A percentile compares a stretch with the other conserved stretches of the same genome.
Evolutionary conservation across 768 basidiomycete species (phyloP).

Genomic region (Rhizopogon sp.): DNA sequence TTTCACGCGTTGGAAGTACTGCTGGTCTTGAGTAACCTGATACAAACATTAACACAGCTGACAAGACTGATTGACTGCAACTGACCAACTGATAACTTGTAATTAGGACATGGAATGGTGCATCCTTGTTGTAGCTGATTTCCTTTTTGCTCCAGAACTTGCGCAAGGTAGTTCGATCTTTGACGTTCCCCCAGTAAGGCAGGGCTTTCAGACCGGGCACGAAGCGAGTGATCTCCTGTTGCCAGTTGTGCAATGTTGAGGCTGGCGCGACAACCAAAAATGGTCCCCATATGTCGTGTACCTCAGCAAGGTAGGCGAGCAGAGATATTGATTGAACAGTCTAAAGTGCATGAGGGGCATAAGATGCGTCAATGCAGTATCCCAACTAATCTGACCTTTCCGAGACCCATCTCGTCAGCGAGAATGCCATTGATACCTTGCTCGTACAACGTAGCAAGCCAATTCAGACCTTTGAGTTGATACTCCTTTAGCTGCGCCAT

Average conservation of each 20-base stretch:
- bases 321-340: slow-evolving; percentile 98
- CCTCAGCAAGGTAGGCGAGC: slow-evolving; percentile 92
- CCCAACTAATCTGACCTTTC: slow-evolving; percentile 49
- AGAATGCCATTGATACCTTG: slow-evolving; percentile 99
- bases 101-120: slow-evolving; percentile 94
- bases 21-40: slow-evolving; percentile 92
- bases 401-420: slow-evolving; percentile 98
- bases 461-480: slow-evolving; percentile 95
- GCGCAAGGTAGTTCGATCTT: slow-evolving; percentile 88
- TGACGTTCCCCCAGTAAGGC: slow-evolving; percentile 98
- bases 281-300: slow-evolving; percentile 98
- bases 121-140: slow-evolving; percentile 90
- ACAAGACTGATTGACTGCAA: slow-evolving; percentile 4
- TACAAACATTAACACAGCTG: slow-evolving; percentile 3
- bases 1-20: slow-evolving; percentile 95
- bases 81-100: slow-evolving; percentile 93
- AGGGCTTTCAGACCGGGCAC: slow-evolving; percentile 90
- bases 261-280: slow-evolving; percentile 97
- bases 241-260: slow-evolving; percentile 98
- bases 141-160: slow-evolving; percentile 99
- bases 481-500: slow-evolving; percentile 98
- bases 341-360: slow-evolving; percentile 29
- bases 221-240: slow-evolving; percentile 95
- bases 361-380: background rate
- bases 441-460: slow-evolving; percentile 96